Conservation (phyloP, 768 basidiomycete genomes). For the Melanogaster broomeanus region DNA sequence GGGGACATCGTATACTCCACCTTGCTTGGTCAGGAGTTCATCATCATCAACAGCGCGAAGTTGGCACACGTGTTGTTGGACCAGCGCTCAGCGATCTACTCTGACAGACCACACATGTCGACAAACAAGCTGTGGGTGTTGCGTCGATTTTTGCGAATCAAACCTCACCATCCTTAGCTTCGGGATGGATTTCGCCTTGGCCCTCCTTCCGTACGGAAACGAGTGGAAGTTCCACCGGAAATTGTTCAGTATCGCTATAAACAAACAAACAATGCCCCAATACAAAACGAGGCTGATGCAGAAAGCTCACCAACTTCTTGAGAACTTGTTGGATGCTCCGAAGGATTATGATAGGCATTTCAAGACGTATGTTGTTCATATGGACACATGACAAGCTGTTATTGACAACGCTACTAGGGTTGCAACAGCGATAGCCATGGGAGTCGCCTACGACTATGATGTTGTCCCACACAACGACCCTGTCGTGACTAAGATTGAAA, state of each 20-base stretch:
- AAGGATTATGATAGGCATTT: constrained; percentile 14
- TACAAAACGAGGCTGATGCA: constrained; percentile 18
- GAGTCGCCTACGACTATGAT: constrained; percentile 23
- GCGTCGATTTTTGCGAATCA: not conserved
- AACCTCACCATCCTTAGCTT: constrained; percentile 15
- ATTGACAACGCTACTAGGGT: constrained; percentile 14
- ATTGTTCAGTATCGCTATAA: constrained; percentile 21
- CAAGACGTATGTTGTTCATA: constrained; percentile 22
- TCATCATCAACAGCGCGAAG: constrained; percentile 25
- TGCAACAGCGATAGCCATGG: constrained; percentile 25
- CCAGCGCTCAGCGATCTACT: constrained; percentile 27
- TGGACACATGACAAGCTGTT: not conserved
- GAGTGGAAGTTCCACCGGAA: constrained; percentile 34
- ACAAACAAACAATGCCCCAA: constrained; percentile 6
- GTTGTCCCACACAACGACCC: constrained; percentile 6
- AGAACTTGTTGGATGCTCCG: constrained; percentile 21
- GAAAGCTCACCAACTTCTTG: constrained; percentile 23
- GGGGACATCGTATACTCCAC: constrained; percentile 27
- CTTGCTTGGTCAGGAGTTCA: constrained; percentile 28
- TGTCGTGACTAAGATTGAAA: constrained; percentile 6
- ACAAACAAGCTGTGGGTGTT: constrained; percentile 20
- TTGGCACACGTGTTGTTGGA: constrained; percentile 27
- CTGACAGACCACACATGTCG: constrained; percentile 25
- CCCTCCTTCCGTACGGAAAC: constrained; percentile 29
- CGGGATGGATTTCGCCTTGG: constrained; percentile 32